Evolutionary conservation across 805 yeast genomes (phyloP), one percentile per base, ranked within the genome.

Genomic region (Myxozyma lipomycoides): DNA sequence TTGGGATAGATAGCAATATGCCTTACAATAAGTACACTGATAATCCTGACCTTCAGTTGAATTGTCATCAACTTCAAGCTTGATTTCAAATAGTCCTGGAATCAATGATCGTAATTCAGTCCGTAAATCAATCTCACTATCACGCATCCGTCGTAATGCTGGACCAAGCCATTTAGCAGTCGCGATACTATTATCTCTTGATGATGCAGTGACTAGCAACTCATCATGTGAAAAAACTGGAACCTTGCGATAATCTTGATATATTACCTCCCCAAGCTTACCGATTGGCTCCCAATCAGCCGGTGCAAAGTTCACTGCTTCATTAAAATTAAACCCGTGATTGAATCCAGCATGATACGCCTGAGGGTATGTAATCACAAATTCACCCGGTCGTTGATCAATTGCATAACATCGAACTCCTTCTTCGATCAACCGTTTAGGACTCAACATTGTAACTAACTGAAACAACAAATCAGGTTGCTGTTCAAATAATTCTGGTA

Each of bases 321-420:
- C 73, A 47, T 60, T 64, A 36, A 68, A 52, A 64, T 90, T 90
- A 64, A 79, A 87, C 0, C 96, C 96, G 57, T 82, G 80, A 61
- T 89, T 88, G 67, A 89, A 88, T 0, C 96, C 96, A 0, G 95
- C 82, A 69, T 89, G 96, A 63, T 86, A 89, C 10, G 91, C 95
- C 66, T 83, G 83, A 1, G 96, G 96, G 62, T 83, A 88, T 0
- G 96, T 88, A 2, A 88, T 75, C 18, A 88, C 81, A 63, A 83
- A 86, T 62, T 88, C 95, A 45, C 86, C 86, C 1, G 91, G 83
- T 4, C 78, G 69, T 63, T 89, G 96, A 56, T 85, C 78, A 1
- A 87, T 86, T 24, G 76, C 78, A 50, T 67, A 74, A 39, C 76
- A 70, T 2, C 66, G 61, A 7, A 79, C 71, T 0, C 77, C 79